Evolutionary conservation across 495 filamentous ascomycete species (phyloP), one percentile per base, ranked within the genome.

Genomic region (Xylaria cubensis): DNA sequence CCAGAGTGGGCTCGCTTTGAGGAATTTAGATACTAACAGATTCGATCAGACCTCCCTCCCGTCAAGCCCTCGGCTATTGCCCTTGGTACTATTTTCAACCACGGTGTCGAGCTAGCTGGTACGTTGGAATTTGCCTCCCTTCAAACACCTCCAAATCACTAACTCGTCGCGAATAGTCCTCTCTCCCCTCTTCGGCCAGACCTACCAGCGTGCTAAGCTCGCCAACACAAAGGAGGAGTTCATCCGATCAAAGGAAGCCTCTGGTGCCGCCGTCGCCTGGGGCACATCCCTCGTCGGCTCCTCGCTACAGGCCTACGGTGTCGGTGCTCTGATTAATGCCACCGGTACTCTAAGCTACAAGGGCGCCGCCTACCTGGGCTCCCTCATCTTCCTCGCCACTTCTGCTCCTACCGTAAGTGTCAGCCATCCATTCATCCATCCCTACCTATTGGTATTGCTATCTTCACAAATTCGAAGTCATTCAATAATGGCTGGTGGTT

Each of bases 21-120:
- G 24, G 56, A 69, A 72, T 34, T 46, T 46, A 72, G 42, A 34
- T 61, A 62, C 77, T 81, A 69, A 84, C 71, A 69, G 5, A 9
- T 26, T 17, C 26, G 2, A 24, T 1, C 77, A 97, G 94, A 98
- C 79, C 90, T 99, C 72, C 96, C 96, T 75, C 88, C 96, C 55
- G 96, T 99, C 77, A 98, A 97, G 90, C 96, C 96, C 63, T 98
- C 95, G 63, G 96, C 96, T 73, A 97, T 99, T 79, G 96, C 95
- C 74, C 89, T 98, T 75, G 96, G 96, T 82, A 97, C 96, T 51
- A 81, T 93, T 81, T 99, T 97, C 90, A 97, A 92, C 86, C 95
- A 99, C 84, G 91, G 84, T 44, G 80, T 82, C 58, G 85, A 86
- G 77, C 83, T 86, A 13, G 84, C 82, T 34, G 73, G 75, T 76